Evolutionary conservation across 73 alveolate genomes (phyloP), one percentile per base, ranked within the genome.

Genomic region (Tetrahymena borealis): DNA sequence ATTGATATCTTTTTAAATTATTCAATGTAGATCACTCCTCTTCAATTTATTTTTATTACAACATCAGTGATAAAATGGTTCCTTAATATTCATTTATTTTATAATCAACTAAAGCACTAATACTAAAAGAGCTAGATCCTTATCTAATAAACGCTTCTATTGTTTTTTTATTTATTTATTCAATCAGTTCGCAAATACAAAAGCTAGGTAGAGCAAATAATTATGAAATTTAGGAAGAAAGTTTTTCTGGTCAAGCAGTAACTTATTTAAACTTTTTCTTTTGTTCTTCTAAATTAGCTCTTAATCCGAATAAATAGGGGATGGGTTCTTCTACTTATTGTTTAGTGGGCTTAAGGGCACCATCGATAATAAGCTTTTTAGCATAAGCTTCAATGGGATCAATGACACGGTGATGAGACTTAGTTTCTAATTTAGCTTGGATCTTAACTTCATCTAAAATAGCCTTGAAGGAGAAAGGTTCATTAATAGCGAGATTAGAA

Each of bases 391-490:
- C 85, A 60, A 60, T 13, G 28, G 85, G 85, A 60, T 60, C 28
- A 60, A 60, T 60, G 28, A 60, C 31, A 60, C 85, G 85, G 13
- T 32, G 35, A 60, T 60, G 85, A 60, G 85, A 35, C 38, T 60
- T 60, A 0, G 85, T 24, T 92, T 92, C 32, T 35, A 92, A 60
- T 85, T 90, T 60, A 92, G 95, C 91, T 92, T 94, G 90, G 20
- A 94, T 90, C 85, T 92, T 94, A 15, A 96, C 96, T 90, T 96
- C 98, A 39, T 97, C 99, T 32, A 96, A 94, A 13, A 97, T 96
- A 20, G 98, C 95, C 91, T 97, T 97, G 94, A 96, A 97, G 33
- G 98, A 94, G 79, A 60, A 96, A 8, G 99, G 99, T 78, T 96
- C 99, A 77, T 95, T 95, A 10, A 40, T 92, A 18, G 98, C 98